A percentile compares a stretch with the other conserved stretches of the same genome.
Evolutionary conservation across 2,329 filamentous ascomycete species (phyloP).

Genomic region (Claviceps sp.): DNA sequence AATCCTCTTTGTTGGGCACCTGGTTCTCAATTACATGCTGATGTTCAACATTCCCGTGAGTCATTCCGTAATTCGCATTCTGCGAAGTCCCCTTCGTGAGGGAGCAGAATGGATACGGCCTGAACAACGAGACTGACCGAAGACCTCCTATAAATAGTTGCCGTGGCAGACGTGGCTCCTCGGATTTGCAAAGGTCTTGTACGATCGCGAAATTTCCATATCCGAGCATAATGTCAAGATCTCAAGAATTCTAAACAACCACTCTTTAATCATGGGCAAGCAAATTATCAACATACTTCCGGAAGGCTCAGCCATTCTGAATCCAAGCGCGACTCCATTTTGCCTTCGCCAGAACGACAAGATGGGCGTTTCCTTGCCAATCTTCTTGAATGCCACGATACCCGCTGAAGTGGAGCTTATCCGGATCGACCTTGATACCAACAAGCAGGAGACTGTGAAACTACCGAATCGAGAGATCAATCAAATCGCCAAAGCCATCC

Average conservation of each 20-base stretch:
- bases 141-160: constrained; percentile 32
- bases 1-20: constrained; percentile 57
- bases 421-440: constrained; percentile 72
- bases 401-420: constrained; percentile 82
- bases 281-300: constrained; percentile 97
- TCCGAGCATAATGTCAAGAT: constrained; percentile 89
- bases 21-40: constrained; percentile 64
- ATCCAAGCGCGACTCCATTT: constrained; percentile 67
- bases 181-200: constrained; percentile 65
- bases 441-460: constrained; percentile 65
- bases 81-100: neutral
- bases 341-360: constrained; percentile 58
- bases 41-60: constrained; percentile 82
- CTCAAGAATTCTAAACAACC: constrained; percentile 76
- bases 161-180: constrained; percentile 63
- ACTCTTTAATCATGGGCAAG: constrained; percentile 85
- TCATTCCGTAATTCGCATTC: constrained; percentile 5
- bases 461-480: constrained; percentile 63
- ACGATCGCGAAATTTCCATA: constrained; percentile 84
- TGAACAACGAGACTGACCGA: neutral
- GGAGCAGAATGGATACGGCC: neutral
- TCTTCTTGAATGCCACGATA: constrained; percentile 86
- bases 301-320: constrained; percentile 85
- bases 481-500: constrained; percentile 54
- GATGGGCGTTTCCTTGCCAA: constrained; percentile 55